These are phyloP conservation scores for Fusarium sp. DNA, from an alignment of 2,329 filamentous ascomycete genomes.

Conservation along the genomic window DNA sequence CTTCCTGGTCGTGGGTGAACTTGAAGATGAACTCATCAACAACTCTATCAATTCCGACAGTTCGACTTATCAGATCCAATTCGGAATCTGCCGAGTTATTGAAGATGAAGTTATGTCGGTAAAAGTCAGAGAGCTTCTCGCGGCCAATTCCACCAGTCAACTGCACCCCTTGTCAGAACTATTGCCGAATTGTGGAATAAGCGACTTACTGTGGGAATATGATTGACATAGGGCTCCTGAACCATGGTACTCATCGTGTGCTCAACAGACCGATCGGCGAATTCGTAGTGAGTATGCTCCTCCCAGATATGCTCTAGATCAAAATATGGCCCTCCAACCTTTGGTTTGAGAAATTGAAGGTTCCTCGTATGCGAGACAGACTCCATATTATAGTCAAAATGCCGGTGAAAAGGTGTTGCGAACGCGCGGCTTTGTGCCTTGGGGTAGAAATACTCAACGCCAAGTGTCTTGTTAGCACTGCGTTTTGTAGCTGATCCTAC, in stretches of 20 bases:
- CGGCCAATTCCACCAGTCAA: slow-evolving; percentile 78
- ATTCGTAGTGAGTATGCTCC: slow-evolving; percentile 80
- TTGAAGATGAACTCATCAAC: slow-evolving; percentile 78
- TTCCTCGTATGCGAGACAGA: slow-evolving; percentile 75
- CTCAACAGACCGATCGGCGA: slow-evolving; percentile 75
- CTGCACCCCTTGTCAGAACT: slow-evolving; percentile 38
- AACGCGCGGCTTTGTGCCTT: slow-evolving; percentile 56
- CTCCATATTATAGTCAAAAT: slow-evolving; percentile 67
- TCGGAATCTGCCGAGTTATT: slow-evolving; percentile 76
- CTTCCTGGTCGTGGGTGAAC: slow-evolving; percentile 71
- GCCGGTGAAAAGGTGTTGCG: slow-evolving; percentile 61
- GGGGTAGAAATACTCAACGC: slow-evolving; percentile 57
- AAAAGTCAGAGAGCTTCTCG: slow-evolving; percentile 73
- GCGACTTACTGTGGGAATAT: slow-evolving; percentile 73
- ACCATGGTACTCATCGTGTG: slow-evolving; percentile 86
- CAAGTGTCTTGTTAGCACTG: background rate
- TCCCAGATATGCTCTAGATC: slow-evolving; percentile 84
- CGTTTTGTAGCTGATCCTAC: slow-evolving; percentile 17
- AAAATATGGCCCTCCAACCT: slow-evolving; percentile 74
- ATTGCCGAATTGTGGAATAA: rapidly evolving
- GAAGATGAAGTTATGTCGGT: slow-evolving; percentile 80
- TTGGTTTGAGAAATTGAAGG: slow-evolving; percentile 73
- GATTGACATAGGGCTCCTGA: slow-evolving; percentile 82
- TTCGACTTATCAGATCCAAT: slow-evolving; percentile 78
- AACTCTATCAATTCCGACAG: slow-evolving; percentile 77